Conservation (phyloP, 495 filamentous ascomycete species). For the Aspergillus leporis region DNA sequence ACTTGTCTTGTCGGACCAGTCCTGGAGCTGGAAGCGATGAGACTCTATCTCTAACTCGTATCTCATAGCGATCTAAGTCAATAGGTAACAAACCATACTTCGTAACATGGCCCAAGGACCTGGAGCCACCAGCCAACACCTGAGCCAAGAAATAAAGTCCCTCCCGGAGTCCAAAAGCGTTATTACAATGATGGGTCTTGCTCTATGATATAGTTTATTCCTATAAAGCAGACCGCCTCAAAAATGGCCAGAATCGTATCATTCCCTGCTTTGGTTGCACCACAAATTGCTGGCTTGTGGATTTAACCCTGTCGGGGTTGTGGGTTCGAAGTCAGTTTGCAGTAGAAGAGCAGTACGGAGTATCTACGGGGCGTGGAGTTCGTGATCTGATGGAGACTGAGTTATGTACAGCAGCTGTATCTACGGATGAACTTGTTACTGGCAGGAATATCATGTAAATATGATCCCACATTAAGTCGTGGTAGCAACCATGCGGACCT, state of each 20-base stretch:
- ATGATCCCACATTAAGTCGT: too few species aligned
- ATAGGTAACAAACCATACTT: background rate
- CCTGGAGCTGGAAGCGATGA: background rate
- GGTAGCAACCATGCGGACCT: too few species aligned
- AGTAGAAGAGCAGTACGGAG: background rate
- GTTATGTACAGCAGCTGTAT: too few species aligned
- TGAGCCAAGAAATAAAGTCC: background rate
- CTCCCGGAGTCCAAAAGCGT: background rate
- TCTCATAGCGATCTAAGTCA: background rate
- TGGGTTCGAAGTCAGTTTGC: background rate
- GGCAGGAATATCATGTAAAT: too few species aligned
- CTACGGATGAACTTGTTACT: too few species aligned
- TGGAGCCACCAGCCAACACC: too few species aligned
- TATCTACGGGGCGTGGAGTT: background rate
- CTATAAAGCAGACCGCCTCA: background rate
- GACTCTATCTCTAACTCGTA: background rate
- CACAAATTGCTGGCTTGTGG: background rate
- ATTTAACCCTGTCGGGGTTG: background rate
- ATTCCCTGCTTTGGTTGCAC: constrained; percentile 1
- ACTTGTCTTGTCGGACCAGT: background rate
- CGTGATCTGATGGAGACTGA: background rate
- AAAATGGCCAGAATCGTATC: background rate
- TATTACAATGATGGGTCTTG: background rate
- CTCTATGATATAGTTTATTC: background rate
- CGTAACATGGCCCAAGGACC: too few species aligned